A percentile compares a stretch with the other conserved stretches of the same genome.
These are phyloP conservation scores for Lunasporangiospora selenospora DNA, from an alignment of 192 early-diverging fungal species.

Conservation along the genomic window DNA sequence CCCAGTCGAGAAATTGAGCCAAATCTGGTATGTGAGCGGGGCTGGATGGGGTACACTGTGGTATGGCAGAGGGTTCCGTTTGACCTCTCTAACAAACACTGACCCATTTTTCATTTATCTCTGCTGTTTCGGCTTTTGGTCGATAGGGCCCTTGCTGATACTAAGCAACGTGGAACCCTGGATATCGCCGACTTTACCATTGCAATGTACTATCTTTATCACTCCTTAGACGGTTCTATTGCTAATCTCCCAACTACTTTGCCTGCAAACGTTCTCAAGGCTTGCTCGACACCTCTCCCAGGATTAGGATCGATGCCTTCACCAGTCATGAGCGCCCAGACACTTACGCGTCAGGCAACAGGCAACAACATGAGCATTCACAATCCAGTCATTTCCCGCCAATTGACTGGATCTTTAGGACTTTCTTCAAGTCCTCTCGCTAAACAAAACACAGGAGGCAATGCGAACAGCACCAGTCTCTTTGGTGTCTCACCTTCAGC, in stretches of 20 bases:
- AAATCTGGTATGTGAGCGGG: constrained; percentile 75
- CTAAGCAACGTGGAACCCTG: constrained; percentile 70
- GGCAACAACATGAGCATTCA: constrained; percentile 45
- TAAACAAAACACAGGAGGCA: constrained; percentile 43
- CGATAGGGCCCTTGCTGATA: constrained; percentile 82
- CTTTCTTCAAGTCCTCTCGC: constrained; percentile 27
- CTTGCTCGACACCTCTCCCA: constrained; percentile 39
- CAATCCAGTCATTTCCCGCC: constrained; percentile 16
- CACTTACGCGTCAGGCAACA: constrained; percentile 30
- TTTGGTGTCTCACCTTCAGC: constrained; percentile 23
- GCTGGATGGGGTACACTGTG: neutral
- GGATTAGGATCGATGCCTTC: constrained; percentile 15
- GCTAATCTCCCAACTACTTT: constrained; percentile 71
- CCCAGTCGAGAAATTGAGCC: constrained; percentile 72
- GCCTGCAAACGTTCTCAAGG: constrained; percentile 66
- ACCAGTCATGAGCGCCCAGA: constrained; percentile 22
- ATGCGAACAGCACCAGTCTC: constrained; percentile 2
- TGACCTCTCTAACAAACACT: neutral
- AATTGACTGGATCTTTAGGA: constrained; percentile 31
- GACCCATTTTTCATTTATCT: neutral
- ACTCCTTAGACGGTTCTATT: constrained; percentile 76
- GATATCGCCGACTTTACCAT: constrained; percentile 86
- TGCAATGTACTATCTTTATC: constrained; percentile 89
- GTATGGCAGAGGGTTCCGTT: neutral
- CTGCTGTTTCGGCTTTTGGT: neutral